phyloP scores from a whole-genome alignment of 495 filamentous ascomycete genomes.

The Chaetomium cochliodes region DNA sequence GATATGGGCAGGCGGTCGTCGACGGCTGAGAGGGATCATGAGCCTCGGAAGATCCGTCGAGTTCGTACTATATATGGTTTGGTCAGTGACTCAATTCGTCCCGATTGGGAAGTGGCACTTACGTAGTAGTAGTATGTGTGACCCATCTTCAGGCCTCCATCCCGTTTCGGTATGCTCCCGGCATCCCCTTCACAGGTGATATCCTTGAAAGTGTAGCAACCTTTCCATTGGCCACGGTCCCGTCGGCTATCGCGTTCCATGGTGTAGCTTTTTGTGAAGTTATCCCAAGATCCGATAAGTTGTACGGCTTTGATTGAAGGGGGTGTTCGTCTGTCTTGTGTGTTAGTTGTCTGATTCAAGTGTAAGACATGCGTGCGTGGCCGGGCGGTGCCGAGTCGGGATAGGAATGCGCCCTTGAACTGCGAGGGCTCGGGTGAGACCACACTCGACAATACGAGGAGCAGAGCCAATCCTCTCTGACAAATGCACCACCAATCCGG shows the following conservation, averaged over 20 bases:
- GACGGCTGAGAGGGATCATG: conserved; percentile 67
- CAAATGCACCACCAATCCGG: not conserved
- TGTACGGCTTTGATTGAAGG: conserved; percentile 69
- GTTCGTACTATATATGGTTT: conserved; percentile 64
- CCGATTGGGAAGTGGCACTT: conserved; percentile 36
- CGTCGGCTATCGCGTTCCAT: conserved; percentile 75
- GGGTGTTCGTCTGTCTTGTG: conserved; percentile 58
- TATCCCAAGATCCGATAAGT: conserved; percentile 90
- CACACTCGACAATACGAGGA: not conserved
- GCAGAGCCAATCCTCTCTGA: not conserved
- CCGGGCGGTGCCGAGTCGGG: not conserved
- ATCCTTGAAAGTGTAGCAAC: conserved; percentile 79
- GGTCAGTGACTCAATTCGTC: conserved; percentile 25
- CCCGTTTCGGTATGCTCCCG: conserved; percentile 55
- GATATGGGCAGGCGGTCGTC: conserved; percentile 77
- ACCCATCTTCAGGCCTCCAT: conserved; percentile 85
- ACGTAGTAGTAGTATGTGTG: conserved; percentile 95
- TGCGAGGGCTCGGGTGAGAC: not conserved
- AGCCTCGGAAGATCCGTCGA: conserved; percentile 71
- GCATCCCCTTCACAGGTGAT: conserved; percentile 77
- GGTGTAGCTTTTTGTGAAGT: conserved; percentile 71
- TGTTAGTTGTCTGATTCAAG: conserved; percentile 11
- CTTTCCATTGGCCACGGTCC: conserved; percentile 73
- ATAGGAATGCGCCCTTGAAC: not conserved
- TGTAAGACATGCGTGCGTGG: not conserved